Evolutionary conservation across 306 rosid genomes (phyloP).

Genomic region (Ceratonia siliqua): DNA sequence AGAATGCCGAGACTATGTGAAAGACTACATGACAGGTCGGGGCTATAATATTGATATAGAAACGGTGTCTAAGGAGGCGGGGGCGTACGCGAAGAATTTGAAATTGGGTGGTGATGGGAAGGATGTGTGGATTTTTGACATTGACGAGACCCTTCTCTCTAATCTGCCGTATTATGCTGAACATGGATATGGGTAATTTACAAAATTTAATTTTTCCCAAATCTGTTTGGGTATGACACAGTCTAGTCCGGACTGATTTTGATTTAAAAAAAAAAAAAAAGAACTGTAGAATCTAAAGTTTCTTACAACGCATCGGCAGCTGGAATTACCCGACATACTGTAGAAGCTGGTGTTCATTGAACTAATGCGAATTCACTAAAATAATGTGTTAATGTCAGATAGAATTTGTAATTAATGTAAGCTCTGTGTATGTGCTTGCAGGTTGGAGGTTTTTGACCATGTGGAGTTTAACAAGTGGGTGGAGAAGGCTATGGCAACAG

Average conservation of each 20-base stretch:
- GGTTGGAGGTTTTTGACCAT: constrained; percentile 62
- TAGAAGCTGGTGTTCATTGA: not conserved
- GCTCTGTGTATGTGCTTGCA: constrained; percentile 38
- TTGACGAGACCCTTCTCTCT: constrained; percentile 87
- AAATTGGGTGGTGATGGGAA: constrained; percentile 60
- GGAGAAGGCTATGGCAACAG: constrained; percentile 58
- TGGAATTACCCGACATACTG: not conserved
- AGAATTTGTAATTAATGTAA: constrained; percentile 1
- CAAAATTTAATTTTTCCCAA: not conserved
- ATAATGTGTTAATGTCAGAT: not conserved
- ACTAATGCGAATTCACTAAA: not conserved
- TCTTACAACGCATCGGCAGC: too few species aligned
- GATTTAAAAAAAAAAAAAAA: too few species aligned
- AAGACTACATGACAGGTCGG: constrained; percentile 58
- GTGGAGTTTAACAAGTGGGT: constrained; percentile 71
- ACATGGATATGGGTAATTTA: constrained; percentile 75
- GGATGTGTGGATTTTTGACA: constrained; percentile 84
- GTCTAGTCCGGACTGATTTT: not conserved
- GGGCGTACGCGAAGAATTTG: constrained; percentile 53
- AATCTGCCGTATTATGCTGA: constrained; percentile 82
- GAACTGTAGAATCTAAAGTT: too few species aligned
- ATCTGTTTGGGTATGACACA: constrained; percentile 1
- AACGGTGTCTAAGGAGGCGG: constrained; percentile 65
- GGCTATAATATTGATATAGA: constrained; percentile 58
- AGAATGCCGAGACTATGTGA: constrained; percentile 69